Evolutionary conservation across 176 grass and related monocot genomes (phyloP).

Genomic region (Aegilops umbellulata): DNA sequence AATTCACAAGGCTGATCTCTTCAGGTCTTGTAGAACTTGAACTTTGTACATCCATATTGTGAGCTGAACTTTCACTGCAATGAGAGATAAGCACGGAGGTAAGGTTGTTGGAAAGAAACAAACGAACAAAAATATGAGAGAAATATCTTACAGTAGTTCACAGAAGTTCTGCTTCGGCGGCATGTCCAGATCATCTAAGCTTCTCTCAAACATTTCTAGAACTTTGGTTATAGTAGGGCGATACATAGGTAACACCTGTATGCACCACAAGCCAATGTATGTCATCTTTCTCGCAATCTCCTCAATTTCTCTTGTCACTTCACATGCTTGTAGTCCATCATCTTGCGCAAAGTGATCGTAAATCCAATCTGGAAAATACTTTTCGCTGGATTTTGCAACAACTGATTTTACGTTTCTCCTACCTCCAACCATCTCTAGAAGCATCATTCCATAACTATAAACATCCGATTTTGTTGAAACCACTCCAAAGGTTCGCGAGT

Average conservation of each 20-base stretch:
- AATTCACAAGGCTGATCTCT: too few species aligned
- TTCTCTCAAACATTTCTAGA: slow-evolving; percentile 52
- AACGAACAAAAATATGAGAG: background rate
- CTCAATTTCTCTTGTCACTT: background rate
- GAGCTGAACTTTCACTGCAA: background rate
- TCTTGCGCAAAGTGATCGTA: slow-evolving; percentile 32
- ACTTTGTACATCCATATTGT: background rate
- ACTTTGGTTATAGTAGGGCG: slow-evolving; percentile 47
- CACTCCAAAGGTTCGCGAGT: slow-evolving; percentile 20
- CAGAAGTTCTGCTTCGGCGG: slow-evolving; percentile 27
- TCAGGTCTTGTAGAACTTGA: background rate
- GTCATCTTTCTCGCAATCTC: slow-evolving; percentile 30
- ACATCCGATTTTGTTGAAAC: slow-evolving; percentile 49
- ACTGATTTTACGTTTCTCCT: background rate
- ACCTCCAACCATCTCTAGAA: slow-evolving; percentile 45
- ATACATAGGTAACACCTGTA: slow-evolving; percentile 28
- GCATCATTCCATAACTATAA: slow-evolving; percentile 52
- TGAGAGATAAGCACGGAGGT: background rate
- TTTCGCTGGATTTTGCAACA: background rate
- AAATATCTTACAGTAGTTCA: slow-evolving; percentile 15
- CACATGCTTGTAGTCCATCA: slow-evolving; percentile 22
- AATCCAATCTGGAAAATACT: background rate
- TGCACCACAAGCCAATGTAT: slow-evolving; percentile 17
- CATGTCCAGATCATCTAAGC: slow-evolving; percentile 30
- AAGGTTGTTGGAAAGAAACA: background rate